Evolutionary conservation across 768 basidiomycete genomes (phyloP), one percentile per base, ranked within the genome.

Genomic region (Cystofilobasidium capitatum): DNA sequence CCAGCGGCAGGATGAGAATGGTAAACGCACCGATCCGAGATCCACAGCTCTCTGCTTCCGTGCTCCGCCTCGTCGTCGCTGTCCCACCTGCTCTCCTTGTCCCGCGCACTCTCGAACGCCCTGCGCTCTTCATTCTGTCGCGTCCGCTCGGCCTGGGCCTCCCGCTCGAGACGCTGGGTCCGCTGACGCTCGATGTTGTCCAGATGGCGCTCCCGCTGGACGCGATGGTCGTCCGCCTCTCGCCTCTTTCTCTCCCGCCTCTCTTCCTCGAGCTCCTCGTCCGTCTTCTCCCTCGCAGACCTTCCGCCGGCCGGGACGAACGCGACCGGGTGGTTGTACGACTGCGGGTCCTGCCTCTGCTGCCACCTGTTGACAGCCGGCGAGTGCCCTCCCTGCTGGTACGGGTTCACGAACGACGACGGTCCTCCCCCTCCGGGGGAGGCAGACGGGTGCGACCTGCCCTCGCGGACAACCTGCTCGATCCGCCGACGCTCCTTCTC

Each of bases 51-150:
- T 71, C 93, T 87, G 64, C 91, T 93, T 72, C n/a, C n/a, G 31
- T 89, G 86, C 66, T 94, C 93, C 69, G 90, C 88, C 73, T 94
- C 90, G 85, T 91, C 91, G 8, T 93, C 81, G 71, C 93, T 90
- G 70, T 80, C 80, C 64, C 92, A 82, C 1, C 86, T 82, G 9
- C 85, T 83, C 35, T 86, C 84, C 82, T 89, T 88, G 74, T 94
- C 89, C 17, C 85, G 61, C 73, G 72, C 75, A 9, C 84, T 82
- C 71, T 91, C 89, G 10, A 86, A 84, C 33, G 88, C 87, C 75
- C 92, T 88, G 14, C 85, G 85, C 67, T 91, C 88, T 58, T 82
- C 83, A 42, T 85, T 82, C 5, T 83, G 82, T 8, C 83, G 82
- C 65, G 91, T 87, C 20, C 88, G 83, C 58, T 73, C 76, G 17